Evolutionary conservation across 2,329 filamentous ascomycete genomes (phyloP), one percentile per base, ranked within the genome.

Genomic region (Colletotrichum sp.): DNA sequence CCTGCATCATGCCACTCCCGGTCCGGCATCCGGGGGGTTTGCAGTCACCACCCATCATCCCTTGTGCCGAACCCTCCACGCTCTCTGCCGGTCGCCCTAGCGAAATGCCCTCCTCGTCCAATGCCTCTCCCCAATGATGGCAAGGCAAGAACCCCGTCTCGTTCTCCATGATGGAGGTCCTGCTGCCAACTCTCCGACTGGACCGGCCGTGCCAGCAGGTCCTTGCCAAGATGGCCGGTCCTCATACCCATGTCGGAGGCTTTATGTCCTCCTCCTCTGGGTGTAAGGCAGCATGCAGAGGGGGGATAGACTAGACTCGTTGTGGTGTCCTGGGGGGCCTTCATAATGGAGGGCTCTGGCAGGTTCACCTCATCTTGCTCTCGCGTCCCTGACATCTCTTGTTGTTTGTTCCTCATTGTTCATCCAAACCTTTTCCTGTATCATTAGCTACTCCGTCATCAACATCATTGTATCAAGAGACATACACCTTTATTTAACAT

Each of bases 141-240:
- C 24, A 6, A 36, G 13, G 4, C 34, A 48, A 7, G 52, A 52
- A 58, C 58, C 52, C 14, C 30, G 56, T 59, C 67, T 30, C 18
- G 43, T 59, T 32, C 21, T 13, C 12, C 62, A 24, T 21, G 1
- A 32, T 34, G 32, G 43, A 26, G 24, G 34, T 5, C 32, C 24
- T 48, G 13, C 55, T 56, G 48, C 65, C 65, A 58, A 34, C 21
- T 18, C 12, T 72, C 62, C 69, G 52, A 55, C 38, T 48, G 69
- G 55, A 62, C 62, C 32, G 26, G 32, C 21, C 52, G 26, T 67
- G 32, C 62, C 38, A 63, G 62, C 69, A 43, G 30, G 56, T 30
- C 69, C 72, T 28, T 72, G 72, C 62, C 72, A 74, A 74, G 62
- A 56, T 30, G 61, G 48, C 55, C 16, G 69, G 55, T 21, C 62